phyloP scores from a whole-genome alignment of 805 yeast species.

The Wickerhamiella sergipiensis region DNA sequence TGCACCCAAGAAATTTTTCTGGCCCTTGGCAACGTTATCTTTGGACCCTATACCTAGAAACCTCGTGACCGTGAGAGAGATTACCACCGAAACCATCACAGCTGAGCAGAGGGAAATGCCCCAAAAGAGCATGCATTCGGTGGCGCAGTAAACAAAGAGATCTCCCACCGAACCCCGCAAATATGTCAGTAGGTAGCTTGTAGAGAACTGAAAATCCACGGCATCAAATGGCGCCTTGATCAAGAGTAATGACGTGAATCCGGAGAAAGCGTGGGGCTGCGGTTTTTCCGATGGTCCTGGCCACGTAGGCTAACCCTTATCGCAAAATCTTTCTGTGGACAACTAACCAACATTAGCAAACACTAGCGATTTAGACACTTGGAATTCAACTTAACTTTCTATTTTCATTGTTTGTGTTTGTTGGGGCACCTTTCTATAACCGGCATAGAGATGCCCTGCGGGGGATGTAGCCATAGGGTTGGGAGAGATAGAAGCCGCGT shows the following conservation, averaged over 20 bases:
- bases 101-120: neutral
- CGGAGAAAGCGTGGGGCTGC: neutral
- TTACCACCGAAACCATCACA: neutral
- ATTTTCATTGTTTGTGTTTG: neutral
- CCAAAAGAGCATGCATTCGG: neutral
- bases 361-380: neutral
- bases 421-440: neutral
- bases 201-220: neutral
- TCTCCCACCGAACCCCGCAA: neutral
- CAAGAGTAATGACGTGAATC: neutral
- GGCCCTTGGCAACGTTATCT: neutral
- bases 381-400: neutral
- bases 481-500: neutral
- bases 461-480: neutral
- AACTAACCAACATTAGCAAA: neutral
- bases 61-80: neutral
- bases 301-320: neutral
- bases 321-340: neutral
- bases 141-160: neutral
- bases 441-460: neutral
- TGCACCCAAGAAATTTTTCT: no score
- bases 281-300: neutral
- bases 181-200: neutral
- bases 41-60: neutral
- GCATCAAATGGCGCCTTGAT: neutral